Base-by-base conservation (phyloP, 441 rosid genomes). In the Arabidopsis hybrid region DNA sequence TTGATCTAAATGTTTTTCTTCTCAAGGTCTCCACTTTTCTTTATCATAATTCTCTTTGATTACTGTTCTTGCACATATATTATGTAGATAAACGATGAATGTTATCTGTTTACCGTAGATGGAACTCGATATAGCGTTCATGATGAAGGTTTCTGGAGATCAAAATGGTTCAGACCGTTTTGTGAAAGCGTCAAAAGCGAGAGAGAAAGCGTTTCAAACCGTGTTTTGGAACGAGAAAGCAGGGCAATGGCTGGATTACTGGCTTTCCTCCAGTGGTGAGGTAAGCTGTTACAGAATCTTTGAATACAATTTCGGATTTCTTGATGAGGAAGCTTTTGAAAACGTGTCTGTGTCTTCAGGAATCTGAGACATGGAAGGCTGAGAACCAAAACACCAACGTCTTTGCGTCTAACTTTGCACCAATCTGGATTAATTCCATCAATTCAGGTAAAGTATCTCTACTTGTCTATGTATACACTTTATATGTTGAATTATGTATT, bases 221-320 rank as follows among this genome's bases (percentile, higher is more conserved):
- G 76, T 93, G 55, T 90, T 93, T 65, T 91, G 98, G 97, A 91
- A 88, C 45, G 87, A 83, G 36, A 67, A 78, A 47, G 78, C 52
- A 85, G 93, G 97, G 26, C 97, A 95, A 42, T 95, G 98, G 98
- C 74, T 89, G 53, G 97, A 93, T 83, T 95, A 91, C 78, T 90
- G 96, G 95, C 78, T 78, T 49, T 61, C 78, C 50, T 73, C 38
- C 38, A 57, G 8, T 18, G 81, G 67, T 68, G 75, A 56, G 47
- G 71, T 78, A 78, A 67, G 26, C 26, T 21, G 74, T 55, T 67
- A 17, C 32, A 18, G 1, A 40, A 58, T 50, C 40, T 13, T 78
- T 16, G 50, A 6, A 32, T 57, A 57, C 12, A n/a, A 0, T 57
- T 8, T 76, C 14, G 4, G 12, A 21, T 8, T 36, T 66, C 43